phyloP scores from a whole-genome alignment of 2,329 filamentous ascomycete species.

The Apiospora malaysiana region DNA sequence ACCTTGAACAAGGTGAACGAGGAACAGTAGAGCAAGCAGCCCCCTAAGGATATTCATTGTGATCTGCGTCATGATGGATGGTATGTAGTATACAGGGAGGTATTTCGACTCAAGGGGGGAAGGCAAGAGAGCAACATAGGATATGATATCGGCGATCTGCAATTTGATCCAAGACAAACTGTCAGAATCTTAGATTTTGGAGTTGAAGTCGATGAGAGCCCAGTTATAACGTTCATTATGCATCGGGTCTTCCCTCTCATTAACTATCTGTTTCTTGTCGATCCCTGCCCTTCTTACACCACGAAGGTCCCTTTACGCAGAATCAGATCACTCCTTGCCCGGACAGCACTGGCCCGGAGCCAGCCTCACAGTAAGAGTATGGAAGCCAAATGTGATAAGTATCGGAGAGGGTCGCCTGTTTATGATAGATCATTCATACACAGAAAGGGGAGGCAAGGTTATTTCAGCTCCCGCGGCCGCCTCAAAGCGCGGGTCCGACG shows the following conservation, averaged over 20 bases:
- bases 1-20: neutral
- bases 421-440: neutral
- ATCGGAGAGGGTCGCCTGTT: neutral
- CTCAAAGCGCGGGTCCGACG: neutral
- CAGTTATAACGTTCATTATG: neutral
- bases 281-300: neutral
- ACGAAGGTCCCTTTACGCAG: neutral
- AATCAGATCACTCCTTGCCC: neutral
- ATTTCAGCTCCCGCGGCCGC: neutral
- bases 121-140: neutral
- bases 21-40: neutral
- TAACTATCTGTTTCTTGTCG: neutral
- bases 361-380: neutral
- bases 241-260: neutral
- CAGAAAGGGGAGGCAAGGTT: neutral
- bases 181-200: neutral
- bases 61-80: neutral
- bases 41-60: neutral
- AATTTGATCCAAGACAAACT: neutral
- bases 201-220: neutral
- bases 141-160: too few species aligned
- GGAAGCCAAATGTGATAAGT: conserved; percentile 2
- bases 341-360: too few species aligned
- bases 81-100: neutral
- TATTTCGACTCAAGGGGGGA: neutral